phyloP scores from a whole-genome alignment of 2,329 filamentous ascomycete genomes.

The Reticulascus tulasneorum region DNA sequence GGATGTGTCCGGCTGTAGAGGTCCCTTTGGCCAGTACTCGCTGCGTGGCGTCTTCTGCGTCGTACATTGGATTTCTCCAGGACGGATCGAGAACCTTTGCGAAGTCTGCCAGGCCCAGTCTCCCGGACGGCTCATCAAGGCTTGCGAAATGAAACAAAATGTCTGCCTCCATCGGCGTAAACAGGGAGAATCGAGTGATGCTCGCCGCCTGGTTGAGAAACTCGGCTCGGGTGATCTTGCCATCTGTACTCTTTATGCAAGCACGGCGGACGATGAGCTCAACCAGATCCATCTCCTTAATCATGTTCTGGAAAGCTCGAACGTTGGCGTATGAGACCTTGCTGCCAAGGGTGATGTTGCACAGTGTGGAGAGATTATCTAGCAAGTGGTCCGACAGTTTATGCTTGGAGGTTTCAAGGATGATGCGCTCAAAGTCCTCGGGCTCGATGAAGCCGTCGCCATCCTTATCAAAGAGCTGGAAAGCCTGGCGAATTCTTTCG shows the following conservation, averaged over 20 bases:
- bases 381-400: conserved; percentile 97
- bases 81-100: conserved; percentile 91
- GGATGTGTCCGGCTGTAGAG: conserved; percentile 39
- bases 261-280: conserved; percentile 90
- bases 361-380: conserved; percentile 84
- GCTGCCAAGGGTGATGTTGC: conserved; percentile 86
- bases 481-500: conserved; percentile 92
- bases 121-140: conserved; percentile 81
- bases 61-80: conserved; percentile 66
- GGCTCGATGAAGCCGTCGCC: conserved; percentile 93
- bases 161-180: conserved; percentile 98
- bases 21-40: conserved; percentile 40
- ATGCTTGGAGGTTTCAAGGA: conserved; percentile 85
- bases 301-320: conserved; percentile 95
- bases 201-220: conserved; percentile 92
- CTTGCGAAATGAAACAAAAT: conserved; percentile 98
- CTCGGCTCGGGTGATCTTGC: conserved; percentile 89
- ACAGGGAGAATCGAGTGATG: conserved; percentile 88
- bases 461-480: conserved; percentile 86
- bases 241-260: conserved; percentile 75
- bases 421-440: conserved; percentile 94
- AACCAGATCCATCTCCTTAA: conserved; percentile 95
- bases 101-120: conserved; percentile 79
- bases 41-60: conserved; percentile 40
- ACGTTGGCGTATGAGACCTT: conserved; percentile 98